These are phyloP conservation scores for Hypomyces perniciosus DNA, from an alignment of 2,329 filamentous ascomycete genomes.

Conservation along the genomic window DNA sequence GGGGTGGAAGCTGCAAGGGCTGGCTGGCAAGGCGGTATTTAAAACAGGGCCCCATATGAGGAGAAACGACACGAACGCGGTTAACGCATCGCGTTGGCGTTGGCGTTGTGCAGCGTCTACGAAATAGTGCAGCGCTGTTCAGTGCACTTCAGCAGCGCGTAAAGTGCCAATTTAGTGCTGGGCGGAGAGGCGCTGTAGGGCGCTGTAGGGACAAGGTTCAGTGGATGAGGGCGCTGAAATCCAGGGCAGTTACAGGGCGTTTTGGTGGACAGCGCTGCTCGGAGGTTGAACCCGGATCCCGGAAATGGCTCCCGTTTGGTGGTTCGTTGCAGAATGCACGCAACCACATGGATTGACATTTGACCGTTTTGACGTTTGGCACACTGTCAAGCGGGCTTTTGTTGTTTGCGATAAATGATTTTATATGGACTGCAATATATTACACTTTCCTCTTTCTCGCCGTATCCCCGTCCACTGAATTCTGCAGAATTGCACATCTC, in stretches of 20 bases:
- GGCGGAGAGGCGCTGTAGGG: neutral
- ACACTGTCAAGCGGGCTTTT: no score
- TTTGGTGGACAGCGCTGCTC: neutral
- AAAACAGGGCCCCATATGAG: conserved; percentile 11
- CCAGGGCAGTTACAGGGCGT: neutral
- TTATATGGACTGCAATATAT: no score
- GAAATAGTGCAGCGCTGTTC: neutral
- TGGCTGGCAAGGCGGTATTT: conserved; percentile 17
- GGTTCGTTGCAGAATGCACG: neutral
- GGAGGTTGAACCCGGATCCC: neutral
- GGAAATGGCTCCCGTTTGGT: neutral
- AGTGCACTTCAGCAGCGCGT: neutral
- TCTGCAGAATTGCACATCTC: no score
- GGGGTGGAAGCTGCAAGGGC: conserved; percentile 10
- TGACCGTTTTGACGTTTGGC: neutral
- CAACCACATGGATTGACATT: neutral
- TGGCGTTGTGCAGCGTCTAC: conserved; percentile 10
- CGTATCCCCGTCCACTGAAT: no score
- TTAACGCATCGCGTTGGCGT: conserved; percentile 16
- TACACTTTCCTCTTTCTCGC: no score
- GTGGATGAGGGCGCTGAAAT: neutral
- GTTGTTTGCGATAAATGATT: no score
- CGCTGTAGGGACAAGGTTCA: conserved; percentile 2
- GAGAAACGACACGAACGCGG: conserved; percentile 15
- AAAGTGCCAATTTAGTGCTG: neutral